Evolutionary conservation across 371 early-diverging fungal genomes (phyloP).

Genomic region (Mortierella sp.): DNA sequence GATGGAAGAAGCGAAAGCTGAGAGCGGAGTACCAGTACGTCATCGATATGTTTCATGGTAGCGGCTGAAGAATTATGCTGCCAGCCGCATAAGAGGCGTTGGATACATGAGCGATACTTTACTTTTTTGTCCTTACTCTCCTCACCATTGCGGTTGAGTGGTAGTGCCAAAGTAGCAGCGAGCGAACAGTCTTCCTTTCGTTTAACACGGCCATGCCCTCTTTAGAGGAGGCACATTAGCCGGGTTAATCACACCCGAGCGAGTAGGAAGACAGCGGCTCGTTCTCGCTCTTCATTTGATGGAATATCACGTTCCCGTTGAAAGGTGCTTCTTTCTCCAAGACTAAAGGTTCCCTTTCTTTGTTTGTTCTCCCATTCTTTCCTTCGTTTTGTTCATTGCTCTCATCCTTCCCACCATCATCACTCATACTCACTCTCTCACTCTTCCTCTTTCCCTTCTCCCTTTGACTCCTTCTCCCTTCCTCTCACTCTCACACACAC

Average conservation of each 20-base stretch:
- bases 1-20: not conserved
- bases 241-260: not conserved
- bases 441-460: not conserved
- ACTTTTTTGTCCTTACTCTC: too few relatives aligned
- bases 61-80: too few relatives aligned
- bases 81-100: too few relatives aligned
- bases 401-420: not conserved
- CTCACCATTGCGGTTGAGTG: not conserved
- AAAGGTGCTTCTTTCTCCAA: not conserved
- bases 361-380: constrained; percentile 1
- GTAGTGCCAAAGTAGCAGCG: not conserved
- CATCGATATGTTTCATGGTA: not conserved
- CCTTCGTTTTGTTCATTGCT: constrained; percentile 4
- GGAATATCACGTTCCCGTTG: not conserved
- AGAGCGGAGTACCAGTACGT: not conserved
- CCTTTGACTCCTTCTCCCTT: not conserved
- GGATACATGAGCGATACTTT: too few relatives aligned
- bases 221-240: not conserved
- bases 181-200: too few relatives aligned
- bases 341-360: not conserved
- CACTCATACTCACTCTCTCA: not conserved
- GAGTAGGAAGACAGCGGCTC: not conserved
- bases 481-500: not conserved
- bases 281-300: constrained; percentile 7
- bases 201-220: not conserved